Conservation (phyloP, 192 early-diverging fungal genomes). For the Obelidium mucronatum region DNA sequence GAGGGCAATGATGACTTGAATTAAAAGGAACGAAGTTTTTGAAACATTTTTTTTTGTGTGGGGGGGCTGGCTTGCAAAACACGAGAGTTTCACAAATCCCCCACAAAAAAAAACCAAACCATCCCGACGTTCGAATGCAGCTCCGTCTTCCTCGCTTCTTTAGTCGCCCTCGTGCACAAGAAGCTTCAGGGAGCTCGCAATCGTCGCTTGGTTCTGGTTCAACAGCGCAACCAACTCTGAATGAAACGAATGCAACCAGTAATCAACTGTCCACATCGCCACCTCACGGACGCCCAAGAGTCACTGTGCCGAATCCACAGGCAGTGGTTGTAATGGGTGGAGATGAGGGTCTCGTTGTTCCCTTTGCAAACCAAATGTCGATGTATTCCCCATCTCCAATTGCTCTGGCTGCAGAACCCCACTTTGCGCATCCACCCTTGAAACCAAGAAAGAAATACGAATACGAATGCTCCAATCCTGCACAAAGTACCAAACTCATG, state of each 20-base stretch:
- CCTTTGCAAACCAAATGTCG: not conserved
- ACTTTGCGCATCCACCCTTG: no score
- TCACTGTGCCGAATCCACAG: not conserved
- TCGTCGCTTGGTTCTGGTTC: not conserved
- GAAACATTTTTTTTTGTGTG: no score
- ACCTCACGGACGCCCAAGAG: not conserved
- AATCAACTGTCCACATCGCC: not conserved
- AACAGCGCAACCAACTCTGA: not conserved
- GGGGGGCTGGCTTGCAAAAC: no score
- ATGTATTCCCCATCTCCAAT: slow-evolving; percentile 4
- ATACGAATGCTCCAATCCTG: not conserved
- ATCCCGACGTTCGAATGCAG: slow-evolving; percentile 15
- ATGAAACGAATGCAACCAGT: not conserved
- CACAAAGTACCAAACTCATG: not conserved
- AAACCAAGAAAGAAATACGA: not conserved
- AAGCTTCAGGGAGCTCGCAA: not conserved
- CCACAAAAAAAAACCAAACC: no score
- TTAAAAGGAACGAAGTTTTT: no score
- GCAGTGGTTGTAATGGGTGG: not conserved
- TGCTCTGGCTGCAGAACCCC: not conserved
- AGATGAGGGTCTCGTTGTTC: not conserved
- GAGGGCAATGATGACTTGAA: slow-evolving; percentile 30
- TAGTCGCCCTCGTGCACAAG: not conserved
- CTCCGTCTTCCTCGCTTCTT: slow-evolving; percentile 12
- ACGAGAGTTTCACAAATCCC: no score